A percentile compares a stretch with the other conserved stretches of the same genome.
phyloP scores from a whole-genome alignment of 441 rosid genomes.

The Pelargonium australe region DNA sequence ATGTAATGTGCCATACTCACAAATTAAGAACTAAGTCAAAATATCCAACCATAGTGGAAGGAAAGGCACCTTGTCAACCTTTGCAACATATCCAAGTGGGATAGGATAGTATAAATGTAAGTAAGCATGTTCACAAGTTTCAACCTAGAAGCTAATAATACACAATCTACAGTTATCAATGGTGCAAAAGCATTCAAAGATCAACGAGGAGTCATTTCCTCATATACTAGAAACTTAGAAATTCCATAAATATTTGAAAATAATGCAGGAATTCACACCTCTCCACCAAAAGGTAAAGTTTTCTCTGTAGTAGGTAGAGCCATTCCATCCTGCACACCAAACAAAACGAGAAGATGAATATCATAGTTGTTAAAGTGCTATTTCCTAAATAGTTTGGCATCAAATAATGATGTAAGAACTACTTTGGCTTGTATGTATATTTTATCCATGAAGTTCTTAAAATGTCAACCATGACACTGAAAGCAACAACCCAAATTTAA shows the following conservation, averaged over 20 bases:
- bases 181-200: slow-evolving; percentile 7
- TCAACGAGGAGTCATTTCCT: slow-evolving; percentile 11
- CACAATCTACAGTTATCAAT: not conserved
- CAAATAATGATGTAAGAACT: not conserved
- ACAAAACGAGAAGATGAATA: slow-evolving; percentile 19
- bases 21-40: no score
- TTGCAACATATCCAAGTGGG: no score
- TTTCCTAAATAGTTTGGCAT: not conserved
- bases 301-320: slow-evolving; percentile 89
- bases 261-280: slow-evolving; percentile 39
- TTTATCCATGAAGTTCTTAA: not conserved
- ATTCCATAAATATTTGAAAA: slow-evolving; percentile 16
- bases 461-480: not conserved
- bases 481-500: not conserved
- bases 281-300: slow-evolving; percentile 95
- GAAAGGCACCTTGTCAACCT: no score
- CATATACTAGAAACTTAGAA: slow-evolving; percentile 2
- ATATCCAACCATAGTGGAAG: no score
- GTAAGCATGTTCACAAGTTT: not conserved
- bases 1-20: no score
- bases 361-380: slow-evolving; percentile 11
- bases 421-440: not conserved
- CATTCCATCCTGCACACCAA: slow-evolving; percentile 76
- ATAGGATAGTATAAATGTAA: not conserved
- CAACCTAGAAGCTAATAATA: not conserved